Evolutionary conservation across 495 filamentous ascomycete species (phyloP), one percentile per base, ranked within the genome.

Genomic region (Podospora fimiseda): DNA sequence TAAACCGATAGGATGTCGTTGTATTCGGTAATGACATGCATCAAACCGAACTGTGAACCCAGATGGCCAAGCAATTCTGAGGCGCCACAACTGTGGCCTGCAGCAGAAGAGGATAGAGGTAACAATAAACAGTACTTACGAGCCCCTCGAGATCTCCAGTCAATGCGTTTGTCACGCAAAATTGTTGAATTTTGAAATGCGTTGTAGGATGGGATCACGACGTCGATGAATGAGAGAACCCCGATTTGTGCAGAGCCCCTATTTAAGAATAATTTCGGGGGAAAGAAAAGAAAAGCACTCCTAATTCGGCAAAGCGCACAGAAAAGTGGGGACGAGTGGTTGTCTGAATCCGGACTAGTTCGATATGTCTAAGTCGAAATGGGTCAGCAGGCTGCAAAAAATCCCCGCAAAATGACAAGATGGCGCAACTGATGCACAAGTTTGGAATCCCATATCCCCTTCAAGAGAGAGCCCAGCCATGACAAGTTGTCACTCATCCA

Each of bases 261-360:
- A 11, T 33, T 33, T 44, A 9, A 44, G 33, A n/a, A 27, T 9
- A 9, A 24, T 23, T 47, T 9, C 9, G 15, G n/a, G n/a, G 14
- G 11, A 27, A 46, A 9, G 21, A 7, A 13, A 13, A 15, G n/a
- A n/a, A n/a, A n/a, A n/a, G n/a, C n/a, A n/a, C 23, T 33, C 22
- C 21, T 14, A 47, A 6, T 27, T 27, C 21, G 21, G 21, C 33
- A 15, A n/a, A 27, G 22, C 14, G 44, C 21, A 47, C 13, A 47
- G 44, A 15, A 38, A n/a, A 38, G 9, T 19, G 27, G 18, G 20
- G 43, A 19, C 43, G 22, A 22, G 48, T 1, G 36, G 43, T 23
- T 38, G 49, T 39, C 55, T 41, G 9, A n/a, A 57, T 52, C 49
- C 40, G 49, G 47, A 51, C 55, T 57, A 57, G 55, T 36, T 22